Evolutionary conservation across 139 green algal species (phyloP), one percentile per base, ranked within the genome.

Genomic region (Asterochloris erici): DNA sequence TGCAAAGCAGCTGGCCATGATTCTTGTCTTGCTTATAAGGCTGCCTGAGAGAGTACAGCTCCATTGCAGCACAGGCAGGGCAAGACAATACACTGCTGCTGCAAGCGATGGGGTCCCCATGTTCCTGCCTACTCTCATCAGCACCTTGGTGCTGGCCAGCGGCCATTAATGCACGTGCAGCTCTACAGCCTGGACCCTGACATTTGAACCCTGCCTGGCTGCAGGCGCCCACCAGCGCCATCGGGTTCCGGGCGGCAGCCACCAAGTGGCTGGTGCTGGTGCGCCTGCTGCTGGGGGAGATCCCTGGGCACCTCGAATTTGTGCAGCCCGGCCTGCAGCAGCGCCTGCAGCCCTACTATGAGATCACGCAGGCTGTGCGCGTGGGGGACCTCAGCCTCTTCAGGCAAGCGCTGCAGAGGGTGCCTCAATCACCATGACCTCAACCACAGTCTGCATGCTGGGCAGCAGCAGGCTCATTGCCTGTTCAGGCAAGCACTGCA

Each of bases 281-380:
- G 83, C 92, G 93, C 14, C 92, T 99, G 87, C 92, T 99, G 83
- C 91, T 99, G 78, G 97, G 97, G n/a, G 97, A 99, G 89, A 94
- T 98, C 73, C 97, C 97, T 9, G 94, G 98, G 80, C 93, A 93
- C 79, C 77, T 82, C 10, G 95, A 98, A 87, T 94, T 99, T 75
- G 86, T 83, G 11, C 81, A 87, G n/a, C 90, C 90, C 12, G 93
- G 91, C 29, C 86, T 98, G 87, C 54, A 64, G 1, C 29, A 71
- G 9, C 84, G 88, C 26, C 90, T 99, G 86, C 63, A 81, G 84
- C 94, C 96, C 26, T 99, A 99, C 90, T 95, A 98, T 74, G 87
- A 94, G 63, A 89, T 99, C 19, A 93, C 96, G 14, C 84, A 90
- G 78, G 90, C 92, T 24, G 96, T 99, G 81, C 90, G 96, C 47